These are phyloP conservation scores for Penicillium paneum DNA, from an alignment of 2,329 filamentous ascomycete genomes.

Conservation along the genomic window DNA sequence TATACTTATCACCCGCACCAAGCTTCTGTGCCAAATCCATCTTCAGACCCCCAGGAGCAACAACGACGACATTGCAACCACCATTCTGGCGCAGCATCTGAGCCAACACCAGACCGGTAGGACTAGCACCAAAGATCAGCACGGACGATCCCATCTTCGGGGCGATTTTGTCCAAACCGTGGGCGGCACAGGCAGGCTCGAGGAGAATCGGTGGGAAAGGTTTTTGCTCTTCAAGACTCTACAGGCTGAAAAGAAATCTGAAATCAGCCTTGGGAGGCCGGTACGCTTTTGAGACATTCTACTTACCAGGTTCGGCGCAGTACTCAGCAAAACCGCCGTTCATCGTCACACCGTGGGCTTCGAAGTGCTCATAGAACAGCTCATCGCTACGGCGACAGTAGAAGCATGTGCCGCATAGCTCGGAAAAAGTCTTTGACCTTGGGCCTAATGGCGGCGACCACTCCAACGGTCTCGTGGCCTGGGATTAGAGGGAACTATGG, in stretches of 20 bases:
- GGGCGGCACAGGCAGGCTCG: constrained; percentile 68
- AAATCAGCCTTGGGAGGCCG: not conserved
- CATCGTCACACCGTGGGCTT: constrained; percentile 57
- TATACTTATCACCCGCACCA: constrained; percentile 48
- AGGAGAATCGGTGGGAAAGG: constrained; percentile 64
- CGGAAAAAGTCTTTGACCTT: constrained; percentile 57
- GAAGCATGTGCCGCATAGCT: constrained; percentile 69
- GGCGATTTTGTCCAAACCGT: constrained; percentile 66
- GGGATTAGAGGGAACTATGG: constrained; percentile 61
- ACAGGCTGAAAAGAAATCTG: constrained; percentile 34
- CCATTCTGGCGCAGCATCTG: constrained; percentile 64
- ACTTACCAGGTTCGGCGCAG: constrained; percentile 49
- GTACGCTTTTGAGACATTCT: not conserved
- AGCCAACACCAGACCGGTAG: constrained; percentile 63
- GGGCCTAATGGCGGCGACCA: constrained; percentile 58
- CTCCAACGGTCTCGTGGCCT: constrained; percentile 66
- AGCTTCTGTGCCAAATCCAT: constrained; percentile 62
- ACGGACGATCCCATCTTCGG: constrained; percentile 64
- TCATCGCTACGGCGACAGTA: constrained; percentile 67
- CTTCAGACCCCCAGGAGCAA: constrained; percentile 66
- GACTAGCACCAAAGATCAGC: constrained; percentile 66
- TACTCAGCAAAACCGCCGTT: constrained; percentile 72
- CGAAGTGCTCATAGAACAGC: constrained; percentile 66
- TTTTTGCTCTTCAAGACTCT: constrained; percentile 66
- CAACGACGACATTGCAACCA: constrained; percentile 66